phyloP scores from a whole-genome alignment of 768 basidiomycete species.

The Boletus barrowsii region DNA sequence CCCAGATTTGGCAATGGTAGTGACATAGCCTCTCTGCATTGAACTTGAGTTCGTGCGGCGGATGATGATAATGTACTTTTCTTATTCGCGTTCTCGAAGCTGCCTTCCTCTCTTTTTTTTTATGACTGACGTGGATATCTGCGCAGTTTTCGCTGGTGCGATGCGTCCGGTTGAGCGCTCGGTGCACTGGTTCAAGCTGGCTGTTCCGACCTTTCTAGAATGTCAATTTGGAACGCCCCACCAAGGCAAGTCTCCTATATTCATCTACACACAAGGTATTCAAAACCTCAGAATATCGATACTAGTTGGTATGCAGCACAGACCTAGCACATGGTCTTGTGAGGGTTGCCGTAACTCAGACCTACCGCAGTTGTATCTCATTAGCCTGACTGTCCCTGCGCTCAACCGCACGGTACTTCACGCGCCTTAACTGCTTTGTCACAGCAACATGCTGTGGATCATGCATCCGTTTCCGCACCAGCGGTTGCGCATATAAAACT shows the following conservation, averaged over 20 bases:
- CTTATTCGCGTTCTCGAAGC: background rate
- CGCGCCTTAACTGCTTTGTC: background rate
- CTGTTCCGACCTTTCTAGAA: conserved; percentile 20
- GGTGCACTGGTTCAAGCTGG: conserved; percentile 6
- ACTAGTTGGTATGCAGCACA: conserved; percentile 16
- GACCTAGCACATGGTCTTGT: background rate
- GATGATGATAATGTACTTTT: too few relatives aligned
- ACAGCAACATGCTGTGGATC: conserved; percentile 28
- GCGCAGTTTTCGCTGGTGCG: conserved; percentile 4
- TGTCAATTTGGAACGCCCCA: background rate
- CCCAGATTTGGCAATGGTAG: conserved; percentile 13
- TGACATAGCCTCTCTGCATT: too few relatives aligned
- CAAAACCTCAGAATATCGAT: conserved; percentile 19
- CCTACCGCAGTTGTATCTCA: background rate
- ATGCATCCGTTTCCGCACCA: background rate
- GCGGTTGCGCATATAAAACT: conserved; percentile 12
- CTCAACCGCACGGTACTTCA: background rate
- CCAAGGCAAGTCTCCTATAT: background rate
- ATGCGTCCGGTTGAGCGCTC: background rate
- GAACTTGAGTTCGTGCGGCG: too few relatives aligned
- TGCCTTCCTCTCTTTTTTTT: background rate
- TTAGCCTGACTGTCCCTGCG: background rate
- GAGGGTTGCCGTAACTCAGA: conserved; percentile 3
- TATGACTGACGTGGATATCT: background rate
- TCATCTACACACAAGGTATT: background rate